phyloP scores from a whole-genome alignment of 2,329 filamentous ascomycete genomes.

The Penicillium sp. region DNA sequence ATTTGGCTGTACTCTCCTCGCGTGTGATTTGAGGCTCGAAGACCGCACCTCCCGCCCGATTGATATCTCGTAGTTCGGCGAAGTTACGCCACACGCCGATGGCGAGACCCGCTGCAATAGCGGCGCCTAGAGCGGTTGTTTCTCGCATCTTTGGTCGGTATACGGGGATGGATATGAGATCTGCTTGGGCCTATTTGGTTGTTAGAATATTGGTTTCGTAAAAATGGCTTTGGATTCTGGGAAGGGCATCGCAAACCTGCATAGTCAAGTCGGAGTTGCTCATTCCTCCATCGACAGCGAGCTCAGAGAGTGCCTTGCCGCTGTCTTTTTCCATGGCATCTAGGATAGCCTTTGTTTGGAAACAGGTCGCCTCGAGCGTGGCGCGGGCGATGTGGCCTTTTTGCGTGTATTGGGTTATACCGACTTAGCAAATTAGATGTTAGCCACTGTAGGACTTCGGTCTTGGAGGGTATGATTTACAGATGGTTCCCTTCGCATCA shows the following conservation, averaged over 20 bases:
- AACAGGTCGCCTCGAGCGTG: constrained; percentile 88
- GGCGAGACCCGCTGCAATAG: constrained; percentile 86
- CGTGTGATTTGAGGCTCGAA: constrained; percentile 68
- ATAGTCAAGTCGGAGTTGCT: constrained; percentile 87
- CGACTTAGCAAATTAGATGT: constrained; percentile 54
- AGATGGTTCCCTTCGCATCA: constrained; percentile 85
- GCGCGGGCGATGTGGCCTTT: constrained; percentile 86
- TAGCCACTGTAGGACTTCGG: not conserved
- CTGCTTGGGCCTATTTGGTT: constrained; percentile 68
- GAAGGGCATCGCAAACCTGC: constrained; percentile 59
- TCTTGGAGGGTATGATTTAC: constrained; percentile 49
- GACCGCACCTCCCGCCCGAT: constrained; percentile 68
- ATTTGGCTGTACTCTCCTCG: constrained; percentile 62
- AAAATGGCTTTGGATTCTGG: constrained; percentile 13
- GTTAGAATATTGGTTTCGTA: not conserved
- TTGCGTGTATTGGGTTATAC: constrained; percentile 82
- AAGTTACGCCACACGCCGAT: constrained; percentile 77
- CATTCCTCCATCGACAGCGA: constrained; percentile 88
- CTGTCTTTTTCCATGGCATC: constrained; percentile 90
- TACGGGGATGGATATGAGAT: constrained; percentile 81
- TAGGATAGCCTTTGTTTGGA: constrained; percentile 89
- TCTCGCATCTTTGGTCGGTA: constrained; percentile 86
- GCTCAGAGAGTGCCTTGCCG: constrained; percentile 71
- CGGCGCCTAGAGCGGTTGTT: constrained; percentile 84
- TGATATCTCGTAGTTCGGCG: constrained; percentile 73